phyloP scores from a whole-genome alignment of 2,329 filamentous ascomycete genomes.

The Lecanoromycetidae sp. region DNA sequence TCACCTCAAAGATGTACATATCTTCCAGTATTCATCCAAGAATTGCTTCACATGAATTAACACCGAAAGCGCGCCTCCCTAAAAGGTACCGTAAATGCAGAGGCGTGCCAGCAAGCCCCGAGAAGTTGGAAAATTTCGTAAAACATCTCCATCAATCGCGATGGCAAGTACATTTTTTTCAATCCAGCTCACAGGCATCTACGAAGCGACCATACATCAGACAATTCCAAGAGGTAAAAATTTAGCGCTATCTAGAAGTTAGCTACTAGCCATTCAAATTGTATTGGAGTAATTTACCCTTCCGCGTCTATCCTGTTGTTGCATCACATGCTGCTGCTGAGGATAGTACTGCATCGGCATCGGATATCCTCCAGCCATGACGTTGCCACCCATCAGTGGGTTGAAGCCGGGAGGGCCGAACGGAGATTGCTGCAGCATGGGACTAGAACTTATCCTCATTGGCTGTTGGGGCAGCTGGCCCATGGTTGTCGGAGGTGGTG shows the following conservation, averaged over 20 bases:
- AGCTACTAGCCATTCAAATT: not conserved
- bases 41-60: constrained; percentile 2
- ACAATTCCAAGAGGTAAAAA: not conserved
- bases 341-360: constrained; percentile 41
- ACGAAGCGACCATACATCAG: not conserved
- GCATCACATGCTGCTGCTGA: constrained; percentile 30
- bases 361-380: constrained; percentile 35
- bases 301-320: constrained; percentile 36
- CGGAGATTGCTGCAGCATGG: constrained; percentile 37
- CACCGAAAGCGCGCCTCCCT: not conserved
- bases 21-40: not conserved
- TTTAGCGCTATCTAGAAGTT: constrained; percentile 4
- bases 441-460: constrained; percentile 28
- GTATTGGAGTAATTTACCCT: constrained; percentile 22
- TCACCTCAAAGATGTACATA: no score
- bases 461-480: constrained; percentile 28
- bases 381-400: constrained; percentile 31
- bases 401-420: constrained; percentile 36
- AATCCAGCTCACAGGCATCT: not conserved
- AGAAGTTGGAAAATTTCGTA: constrained; percentile 1
- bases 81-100: constrained; percentile 1
- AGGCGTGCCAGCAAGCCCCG: constrained; percentile 9
- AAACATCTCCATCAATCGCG: not conserved
- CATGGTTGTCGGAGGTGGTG: constrained; percentile 29
- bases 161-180: not conserved